Evolutionary conservation across 106 monocot genomes (phyloP), one percentile per base, ranked within the genome.

Genomic region (Phalaenopsis aphrodite): DNA sequence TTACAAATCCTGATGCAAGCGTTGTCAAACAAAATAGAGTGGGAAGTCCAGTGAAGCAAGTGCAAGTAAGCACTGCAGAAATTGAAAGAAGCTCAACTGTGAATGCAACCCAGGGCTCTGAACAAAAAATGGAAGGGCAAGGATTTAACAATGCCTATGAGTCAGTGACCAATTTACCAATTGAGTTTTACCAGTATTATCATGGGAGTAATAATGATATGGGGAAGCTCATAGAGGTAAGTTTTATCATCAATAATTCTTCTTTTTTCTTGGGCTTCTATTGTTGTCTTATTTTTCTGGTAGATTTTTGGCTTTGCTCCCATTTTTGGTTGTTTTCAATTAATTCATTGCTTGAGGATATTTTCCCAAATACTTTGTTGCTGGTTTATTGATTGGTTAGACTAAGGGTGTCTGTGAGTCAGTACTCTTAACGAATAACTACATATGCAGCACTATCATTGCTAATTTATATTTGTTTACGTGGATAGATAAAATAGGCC

Each of bases 131-230:
- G 65, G 79, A 85, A 41, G 72, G 81, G 49, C 82, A 85, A 85
- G 74, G 61, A 48, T 61, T 10, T 79, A 64, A 45, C 24, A 75
- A 66, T 0, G 82, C 82, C 36, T 86, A 85, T 88, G 84, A 91
- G 65, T 85, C 84, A 80, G 67, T 87, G 72, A 30, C 82, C 65
- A 89, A 85, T 83, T 84, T 99, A 49, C 99, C 99, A 48, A 83
- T 79, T 84, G 95, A 99, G 85, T 99, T 99, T 81, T 93, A 91
- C 81, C 99, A 99, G 56, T 99, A 99, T 77, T 99, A 91, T 71
- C 89, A 95, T 84, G 95, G 99, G 79, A 95, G 99, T 75, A 99
- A 78, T 79, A 85, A 95, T 88, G 95, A 99, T 72, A 84, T 95
- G 93, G 99, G 98, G 61, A 99, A 95, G 21, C 76, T 99, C 76